Base-by-base conservation (phyloP, 1,139 yeast genomes). In the Saccharomyces hybrid region DNA sequence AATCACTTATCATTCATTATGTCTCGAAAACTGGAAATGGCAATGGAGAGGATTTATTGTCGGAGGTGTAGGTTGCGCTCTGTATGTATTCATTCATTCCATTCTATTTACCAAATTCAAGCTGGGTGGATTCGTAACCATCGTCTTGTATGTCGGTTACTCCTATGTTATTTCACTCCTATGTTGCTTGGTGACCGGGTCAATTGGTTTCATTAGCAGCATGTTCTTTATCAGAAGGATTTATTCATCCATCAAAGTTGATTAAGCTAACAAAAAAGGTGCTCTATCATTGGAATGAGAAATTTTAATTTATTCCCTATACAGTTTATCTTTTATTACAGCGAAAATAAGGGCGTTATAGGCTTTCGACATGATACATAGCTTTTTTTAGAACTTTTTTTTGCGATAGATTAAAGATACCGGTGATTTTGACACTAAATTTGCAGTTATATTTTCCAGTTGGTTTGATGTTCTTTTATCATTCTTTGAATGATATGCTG, bases 11-110 rank as follows among this genome's bases (percentile, higher is more conserved):
- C 87, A 88, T 75, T 80, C 91, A 9, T 78, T 95, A 60, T 89
- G 97, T 68, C 77, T 90, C 49, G 99, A 93, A 69, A 88, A 93
- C 72, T 91, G 95, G 76, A 83, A 84, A 70, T 93, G 99, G 99
- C 97, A 90, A 69, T 93, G 99, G 99, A 84, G 91, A 70, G 82
- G 96, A 8, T 78, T 91, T 65, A 80, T 85, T 64, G 79, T 90
- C 57, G 95, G 97, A 28, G 98, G 97, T 52, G 57, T 62, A n/a
- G 95, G 97, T 28, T 86, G 96, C 70, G 79, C 96, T 0, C 65
- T 86, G 55, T 95, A 91, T 70, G 86, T 91, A 46, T 89, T 90
- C 72, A 65, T 89, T 53, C 96, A 93, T 71, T 84, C 97, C 4
- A 75, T 90, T 58, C 75, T 87, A 61, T 79, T 93, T 64, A 81